These are phyloP conservation scores for Quillaja saponaria DNA, from an alignment of 306 rosid species.

Conservation along the genomic window DNA sequence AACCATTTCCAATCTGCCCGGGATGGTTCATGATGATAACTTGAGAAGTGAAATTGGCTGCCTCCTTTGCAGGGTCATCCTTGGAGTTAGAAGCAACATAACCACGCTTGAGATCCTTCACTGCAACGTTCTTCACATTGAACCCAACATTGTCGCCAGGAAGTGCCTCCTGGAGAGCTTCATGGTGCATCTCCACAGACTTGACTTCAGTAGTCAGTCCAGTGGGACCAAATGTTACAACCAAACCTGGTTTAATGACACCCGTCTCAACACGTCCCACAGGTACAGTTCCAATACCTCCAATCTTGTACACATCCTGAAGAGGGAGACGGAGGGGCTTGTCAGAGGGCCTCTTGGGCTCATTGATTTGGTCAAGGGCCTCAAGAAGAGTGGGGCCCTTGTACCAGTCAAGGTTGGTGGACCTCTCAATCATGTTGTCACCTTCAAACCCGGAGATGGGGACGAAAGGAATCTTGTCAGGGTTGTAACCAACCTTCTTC, in stretches of 20 bases:
- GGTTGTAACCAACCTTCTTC: conserved; percentile 69
- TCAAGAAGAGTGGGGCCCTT: conserved; percentile 71
- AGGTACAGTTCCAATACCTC: conserved; percentile 67
- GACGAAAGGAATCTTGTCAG: conserved; percentile 57
- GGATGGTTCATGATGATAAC: conserved; percentile 70
- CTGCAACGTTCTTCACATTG: conserved; percentile 66
- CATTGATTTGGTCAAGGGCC: conserved; percentile 49
- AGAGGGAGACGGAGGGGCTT: conserved; percentile 66
- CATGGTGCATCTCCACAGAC: conserved; percentile 70
- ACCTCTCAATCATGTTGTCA: conserved; percentile 65
- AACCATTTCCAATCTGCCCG: conserved; percentile 64
- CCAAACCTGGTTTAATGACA: conserved; percentile 52
- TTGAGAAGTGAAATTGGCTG: conserved; percentile 58
- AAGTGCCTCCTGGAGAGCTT: conserved; percentile 55
- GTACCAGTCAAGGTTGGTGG: conserved; percentile 68
- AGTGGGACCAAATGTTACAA: conserved; percentile 54
- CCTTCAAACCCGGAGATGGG: conserved; percentile 71
- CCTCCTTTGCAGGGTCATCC: conserved; percentile 70
- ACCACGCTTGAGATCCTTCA: conserved; percentile 71
- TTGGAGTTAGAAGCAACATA: conserved; percentile 62
- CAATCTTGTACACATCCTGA: conserved; percentile 76
- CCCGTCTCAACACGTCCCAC: conserved; percentile 68
- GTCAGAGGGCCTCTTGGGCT: conserved; percentile 64
- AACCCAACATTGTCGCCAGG: conserved; percentile 70
- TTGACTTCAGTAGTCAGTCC: conserved; percentile 62